phyloP scores from a whole-genome alignment of 805 yeast genomes.

The Pichia insulana region DNA sequence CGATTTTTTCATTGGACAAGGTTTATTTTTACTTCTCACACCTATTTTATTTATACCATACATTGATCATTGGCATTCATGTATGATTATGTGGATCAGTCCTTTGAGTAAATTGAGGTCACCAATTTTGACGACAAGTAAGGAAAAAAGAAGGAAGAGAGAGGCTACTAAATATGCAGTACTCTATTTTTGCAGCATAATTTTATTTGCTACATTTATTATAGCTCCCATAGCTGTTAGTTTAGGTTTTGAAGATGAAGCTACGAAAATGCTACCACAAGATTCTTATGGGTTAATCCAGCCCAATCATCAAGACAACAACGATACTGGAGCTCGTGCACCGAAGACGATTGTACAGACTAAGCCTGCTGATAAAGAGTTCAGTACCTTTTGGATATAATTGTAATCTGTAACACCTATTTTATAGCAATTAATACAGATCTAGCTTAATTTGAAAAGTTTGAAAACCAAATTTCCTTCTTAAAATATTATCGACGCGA shows the following conservation, averaged over 20 bases:
- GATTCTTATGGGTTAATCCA: constrained; percentile 38
- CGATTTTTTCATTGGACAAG: constrained; percentile 41
- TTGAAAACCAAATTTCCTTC: no score
- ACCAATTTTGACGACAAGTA: constrained; percentile 33
- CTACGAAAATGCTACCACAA: constrained; percentile 13
- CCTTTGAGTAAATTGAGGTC: constrained; percentile 30
- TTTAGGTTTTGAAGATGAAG: constrained; percentile 7
- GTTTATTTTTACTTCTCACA: constrained; percentile 30
- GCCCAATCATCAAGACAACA: constrained; percentile 51
- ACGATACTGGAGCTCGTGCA: constrained; percentile 56
- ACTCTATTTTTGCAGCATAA: constrained; percentile 35
- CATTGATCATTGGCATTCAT: constrained; percentile 39
- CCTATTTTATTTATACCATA: constrained; percentile 38
- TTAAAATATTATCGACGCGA: no score
- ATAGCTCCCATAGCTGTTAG: constrained; percentile 39
- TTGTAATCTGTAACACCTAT: no score
- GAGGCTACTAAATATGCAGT: constrained; percentile 38
- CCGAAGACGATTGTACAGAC: constrained; percentile 34
- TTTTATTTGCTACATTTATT: constrained; percentile 33
- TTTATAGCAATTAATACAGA: no score
- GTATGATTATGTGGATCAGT: constrained; percentile 42
- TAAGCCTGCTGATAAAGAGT: constrained; percentile 19
- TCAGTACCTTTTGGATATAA: constrained; percentile 23
- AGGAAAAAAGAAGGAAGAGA: constrained; percentile 31
- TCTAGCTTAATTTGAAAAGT: no score